phyloP scores from a whole-genome alignment of 345 rosid genomes.

The Excoecaria cochinchinensis region DNA sequence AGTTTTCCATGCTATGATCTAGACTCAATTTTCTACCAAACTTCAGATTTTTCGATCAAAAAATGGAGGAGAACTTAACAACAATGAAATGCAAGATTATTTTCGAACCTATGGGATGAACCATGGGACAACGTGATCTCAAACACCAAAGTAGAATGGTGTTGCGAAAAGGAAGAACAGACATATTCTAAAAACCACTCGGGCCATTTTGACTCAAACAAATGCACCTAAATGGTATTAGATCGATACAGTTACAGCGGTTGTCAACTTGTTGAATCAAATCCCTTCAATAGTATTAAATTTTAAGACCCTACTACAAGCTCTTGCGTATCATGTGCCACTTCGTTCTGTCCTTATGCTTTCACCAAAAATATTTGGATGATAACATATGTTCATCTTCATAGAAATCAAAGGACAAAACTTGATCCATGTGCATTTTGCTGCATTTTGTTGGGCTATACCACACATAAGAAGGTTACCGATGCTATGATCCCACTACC shows the following conservation, averaged over 20 bases:
- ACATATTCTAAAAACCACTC: neutral
- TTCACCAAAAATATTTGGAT: neutral
- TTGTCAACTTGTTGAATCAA: neutral
- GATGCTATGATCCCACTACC: neutral
- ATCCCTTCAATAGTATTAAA: neutral
- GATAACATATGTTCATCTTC: neutral
- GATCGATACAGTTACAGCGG: neutral
- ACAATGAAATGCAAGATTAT: neutral
- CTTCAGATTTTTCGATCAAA: neutral
- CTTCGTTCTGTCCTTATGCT: neutral
- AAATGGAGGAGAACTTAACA: neutral
- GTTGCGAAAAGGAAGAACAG: neutral
- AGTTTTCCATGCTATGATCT: neutral
- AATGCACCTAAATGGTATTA: neutral
- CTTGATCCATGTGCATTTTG: neutral
- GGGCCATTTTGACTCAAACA: neutral
- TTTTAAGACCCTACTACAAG: neutral
- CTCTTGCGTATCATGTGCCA: neutral
- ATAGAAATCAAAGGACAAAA: neutral
- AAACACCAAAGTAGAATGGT: neutral
- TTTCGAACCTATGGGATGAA: neutral
- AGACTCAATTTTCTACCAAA: neutral
- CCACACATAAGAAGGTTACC: neutral
- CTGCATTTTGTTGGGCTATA: neutral
- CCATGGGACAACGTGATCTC: neutral